These are phyloP conservation scores for Leccinum subgranulosum DNA, from an alignment of 768 basidiomycete species.

Conservation along the genomic window DNA sequence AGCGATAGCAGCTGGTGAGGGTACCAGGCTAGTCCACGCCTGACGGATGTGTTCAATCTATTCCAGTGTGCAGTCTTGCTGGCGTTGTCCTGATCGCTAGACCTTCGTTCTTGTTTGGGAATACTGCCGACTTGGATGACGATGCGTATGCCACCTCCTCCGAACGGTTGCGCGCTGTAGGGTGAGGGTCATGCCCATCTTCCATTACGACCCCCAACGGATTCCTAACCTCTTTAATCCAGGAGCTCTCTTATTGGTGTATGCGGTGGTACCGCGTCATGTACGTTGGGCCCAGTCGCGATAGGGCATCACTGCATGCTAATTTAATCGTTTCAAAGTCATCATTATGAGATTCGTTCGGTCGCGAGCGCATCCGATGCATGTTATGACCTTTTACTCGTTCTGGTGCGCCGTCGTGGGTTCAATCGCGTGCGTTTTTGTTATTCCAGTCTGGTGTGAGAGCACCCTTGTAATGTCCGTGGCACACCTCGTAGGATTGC, in stretches of 20 bases:
- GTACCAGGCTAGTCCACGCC: neutral
- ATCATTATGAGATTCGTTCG: constrained; percentile 66
- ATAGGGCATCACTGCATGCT: neutral
- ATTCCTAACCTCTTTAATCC: neutral
- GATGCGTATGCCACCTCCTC: constrained; percentile 11
- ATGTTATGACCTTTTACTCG: constrained; percentile 67
- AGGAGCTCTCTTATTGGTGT: constrained; percentile 64
- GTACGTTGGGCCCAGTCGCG: constrained; percentile 41
- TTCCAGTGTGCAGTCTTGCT: constrained; percentile 56
- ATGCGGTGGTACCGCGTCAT: constrained; percentile 60
- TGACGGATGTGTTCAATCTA: neutral
- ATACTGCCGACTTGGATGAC: neutral
- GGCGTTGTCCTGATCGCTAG: constrained; percentile 84
- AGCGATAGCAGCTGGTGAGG: constrained; percentile 50
- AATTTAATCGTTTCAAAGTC: constrained; percentile 29
- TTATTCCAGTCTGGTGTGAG: neutral
- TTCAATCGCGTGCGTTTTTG: constrained; percentile 7
- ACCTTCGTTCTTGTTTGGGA: constrained; percentile 70
- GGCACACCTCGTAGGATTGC: constrained; percentile 13
- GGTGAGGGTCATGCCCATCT: constrained; percentile 30
- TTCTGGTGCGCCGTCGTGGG: constrained; percentile 42
- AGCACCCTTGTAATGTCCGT: neutral
- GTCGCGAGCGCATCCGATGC: constrained; percentile 69
- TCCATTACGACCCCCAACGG: neutral
- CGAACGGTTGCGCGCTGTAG: constrained; percentile 58